These are phyloP conservation scores for Selaginella tamariscina DNA, from an alignment of 75 land plant species.

Conservation along the genomic window DNA sequence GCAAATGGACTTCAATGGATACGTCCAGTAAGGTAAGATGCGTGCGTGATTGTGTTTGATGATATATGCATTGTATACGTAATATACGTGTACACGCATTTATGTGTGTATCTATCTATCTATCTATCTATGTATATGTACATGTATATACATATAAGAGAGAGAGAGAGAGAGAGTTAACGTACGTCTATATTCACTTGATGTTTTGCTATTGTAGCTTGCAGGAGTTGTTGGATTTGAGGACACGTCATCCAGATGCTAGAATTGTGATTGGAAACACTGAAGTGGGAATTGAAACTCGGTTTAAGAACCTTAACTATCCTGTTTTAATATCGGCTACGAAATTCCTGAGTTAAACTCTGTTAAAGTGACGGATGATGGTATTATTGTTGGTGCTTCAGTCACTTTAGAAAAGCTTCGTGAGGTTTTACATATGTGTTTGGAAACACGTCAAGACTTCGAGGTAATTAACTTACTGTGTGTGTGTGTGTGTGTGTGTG, in stretches of 20 bases:
- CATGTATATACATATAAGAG: no score
- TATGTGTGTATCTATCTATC: no score
- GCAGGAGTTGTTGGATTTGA: slow-evolving; percentile 53
- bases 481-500: no score
- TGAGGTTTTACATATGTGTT: slow-evolving; percentile 29
- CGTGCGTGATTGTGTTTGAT: no score
- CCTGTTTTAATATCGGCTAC: slow-evolving; percentile 54
- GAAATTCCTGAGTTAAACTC: slow-evolving; percentile 69
- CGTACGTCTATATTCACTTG: no score
- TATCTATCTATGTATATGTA: no score
- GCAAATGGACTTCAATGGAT: slow-evolving; percentile 63
- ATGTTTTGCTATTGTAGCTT: no score
- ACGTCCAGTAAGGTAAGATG: slow-evolving; percentile 55
- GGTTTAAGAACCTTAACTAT: slow-evolving; percentile 60
- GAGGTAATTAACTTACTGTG: no score
- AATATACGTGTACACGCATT: no score
- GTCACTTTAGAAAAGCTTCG: slow-evolving; percentile 58
- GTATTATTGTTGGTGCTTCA: slow-evolving; percentile 79
- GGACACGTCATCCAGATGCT: slow-evolving; percentile 48
- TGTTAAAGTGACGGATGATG: slow-evolving; percentile 32
- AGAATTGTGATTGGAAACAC: slow-evolving; percentile 81
- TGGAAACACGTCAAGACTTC: slow-evolving; percentile 30
- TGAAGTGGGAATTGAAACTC: slow-evolving; percentile 83
- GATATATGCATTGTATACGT: no score
- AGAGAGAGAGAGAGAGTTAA: no score